Evolutionary conservation across 2,329 filamentous ascomycete genomes (phyloP).

Genomic region (Microcera coccophila): DNA sequence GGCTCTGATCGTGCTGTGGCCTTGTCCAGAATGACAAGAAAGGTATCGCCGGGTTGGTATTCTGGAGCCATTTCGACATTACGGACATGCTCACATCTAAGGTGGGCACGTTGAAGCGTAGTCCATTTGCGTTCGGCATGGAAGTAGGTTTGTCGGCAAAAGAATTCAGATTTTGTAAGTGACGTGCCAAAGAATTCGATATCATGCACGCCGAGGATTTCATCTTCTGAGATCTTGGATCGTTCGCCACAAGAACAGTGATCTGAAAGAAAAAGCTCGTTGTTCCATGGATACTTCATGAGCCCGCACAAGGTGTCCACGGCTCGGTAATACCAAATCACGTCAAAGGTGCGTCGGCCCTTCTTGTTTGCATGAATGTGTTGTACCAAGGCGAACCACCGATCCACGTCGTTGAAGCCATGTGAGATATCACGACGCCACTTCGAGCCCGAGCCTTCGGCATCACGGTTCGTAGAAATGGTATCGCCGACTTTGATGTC

Average conservation of each 20-base stretch:
- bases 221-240: slow-evolving; percentile 46
- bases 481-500: slow-evolving; percentile 45
- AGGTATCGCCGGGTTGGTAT: slow-evolving; percentile 55
- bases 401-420: slow-evolving; percentile 41
- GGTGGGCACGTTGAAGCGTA: slow-evolving; percentile 52
- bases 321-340: slow-evolving; percentile 72
- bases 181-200: slow-evolving; percentile 57
- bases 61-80: slow-evolving; percentile 14
- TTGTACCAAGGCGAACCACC: slow-evolving; percentile 71
- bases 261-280: slow-evolving; percentile 74
- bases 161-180: slow-evolving; percentile 49
- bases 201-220: slow-evolving; percentile 55
- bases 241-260: slow-evolving; percentile 64
- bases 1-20: slow-evolving; percentile 49
- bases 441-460: slow-evolving; percentile 43
- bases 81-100: slow-evolving; percentile 45
- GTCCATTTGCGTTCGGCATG: slow-evolving; percentile 59
- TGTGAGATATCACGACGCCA: slow-evolving; percentile 53
- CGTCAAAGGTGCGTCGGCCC: slow-evolving; percentile 49
- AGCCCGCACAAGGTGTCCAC: slow-evolving; percentile 65
- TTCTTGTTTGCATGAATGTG: slow-evolving; percentile 38
- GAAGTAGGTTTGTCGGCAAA: slow-evolving; percentile 68
- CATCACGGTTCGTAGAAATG: slow-evolving; percentile 46
- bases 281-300: slow-evolving; percentile 64
- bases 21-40: slow-evolving; percentile 43